A percentile compares a stretch with the other conserved stretches of the same genome.
These are phyloP conservation scores for Casaregolazyma suthepensis DNA, from an alignment of 1,139 yeast genomes.

Conservation along the genomic window DNA sequence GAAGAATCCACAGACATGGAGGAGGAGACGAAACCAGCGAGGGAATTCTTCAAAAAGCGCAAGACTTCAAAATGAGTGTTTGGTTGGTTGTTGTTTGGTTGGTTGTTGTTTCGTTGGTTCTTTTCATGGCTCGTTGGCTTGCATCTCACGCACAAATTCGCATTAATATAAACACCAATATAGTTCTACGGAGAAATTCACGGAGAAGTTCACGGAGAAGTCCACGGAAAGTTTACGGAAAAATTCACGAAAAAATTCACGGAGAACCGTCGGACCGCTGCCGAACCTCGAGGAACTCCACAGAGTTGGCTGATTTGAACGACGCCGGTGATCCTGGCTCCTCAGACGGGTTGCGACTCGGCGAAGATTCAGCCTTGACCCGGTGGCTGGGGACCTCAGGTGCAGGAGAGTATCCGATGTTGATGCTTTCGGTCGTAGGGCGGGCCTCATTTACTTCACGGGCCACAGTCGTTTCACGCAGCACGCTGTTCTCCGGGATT, in stretches of 20 bases:
- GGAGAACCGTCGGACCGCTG: background rate
- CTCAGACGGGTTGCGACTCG: background rate
- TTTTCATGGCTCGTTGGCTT: too few species aligned
- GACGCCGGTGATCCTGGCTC: constrained; percentile 4
- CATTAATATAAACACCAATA: background rate
- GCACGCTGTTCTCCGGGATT: background rate
- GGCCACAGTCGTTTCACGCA: too few species aligned
- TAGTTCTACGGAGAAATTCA: too few species aligned
- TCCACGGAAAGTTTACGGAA: too few species aligned
- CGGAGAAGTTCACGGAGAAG: too few species aligned
- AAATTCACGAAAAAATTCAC: too few species aligned
- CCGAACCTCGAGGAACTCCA: background rate
- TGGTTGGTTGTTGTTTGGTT: too few species aligned
- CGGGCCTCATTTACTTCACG: too few species aligned
- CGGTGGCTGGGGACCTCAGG: background rate
- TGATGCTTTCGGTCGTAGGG: too few species aligned
- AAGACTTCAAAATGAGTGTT: constrained; percentile 2
- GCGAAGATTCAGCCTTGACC: background rate
- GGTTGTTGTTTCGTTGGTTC: too few species aligned
- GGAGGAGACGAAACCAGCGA: constrained; percentile 12
- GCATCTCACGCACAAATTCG: background rate
- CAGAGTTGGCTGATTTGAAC: constrained; percentile 5
- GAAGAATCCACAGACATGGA: constrained; percentile 25
- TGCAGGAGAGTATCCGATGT: background rate
- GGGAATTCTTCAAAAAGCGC: constrained; percentile 4